Base-by-base conservation (phyloP, 441 rosid genomes). In the Erodium trifolium region DNA sequence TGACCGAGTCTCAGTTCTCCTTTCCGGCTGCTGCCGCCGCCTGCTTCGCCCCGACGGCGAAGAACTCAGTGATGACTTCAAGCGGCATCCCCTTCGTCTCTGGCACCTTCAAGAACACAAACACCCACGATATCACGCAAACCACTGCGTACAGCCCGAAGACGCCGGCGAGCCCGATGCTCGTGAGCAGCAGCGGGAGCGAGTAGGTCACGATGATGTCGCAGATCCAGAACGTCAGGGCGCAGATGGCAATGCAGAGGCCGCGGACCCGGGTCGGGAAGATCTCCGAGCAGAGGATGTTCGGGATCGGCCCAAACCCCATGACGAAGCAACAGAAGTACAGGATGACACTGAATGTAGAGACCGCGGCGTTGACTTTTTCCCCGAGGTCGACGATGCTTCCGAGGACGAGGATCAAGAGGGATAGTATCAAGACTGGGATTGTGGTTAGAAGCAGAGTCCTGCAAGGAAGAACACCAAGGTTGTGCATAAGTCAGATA, bases 241-340 rank as follows among this genome's bases (percentile, higher is more conserved):
- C 99, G 3, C 97, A 94, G 0, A 90, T 79, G 63, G 99, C 99
- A 0, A 94, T 90, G 86, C 99, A 94, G 66, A 92, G 81, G 0
- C 98, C 98, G 0, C 98, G 94, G 47, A 90, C 92, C 17, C 97
- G 75, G 16, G 99, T 92, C 4, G 99, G 99, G 79, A 94, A 94
- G 78, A 94, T 94, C 87, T 94, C 99, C 0, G 99, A 73, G 4
- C 99, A 92, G 0, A 94, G 94, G 62, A 94, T 92, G 79, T 90
- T 92, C 4, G 99, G 99, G 69, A 91, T 68, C 4, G 99, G 99
- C 23, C 99, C 99, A 2, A 86, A 94, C 1, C 90, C 99, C 89
- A 83, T 85, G 70, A 94, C 98, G 31, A 94, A 94, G 87, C 87
- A 92, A 76, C 99, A 94, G 80, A 92, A 88, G 80, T 92, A 94